Evolutionary conservation across 345 rosid species (phyloP).

Genomic region (Microcos paniculata): DNA sequence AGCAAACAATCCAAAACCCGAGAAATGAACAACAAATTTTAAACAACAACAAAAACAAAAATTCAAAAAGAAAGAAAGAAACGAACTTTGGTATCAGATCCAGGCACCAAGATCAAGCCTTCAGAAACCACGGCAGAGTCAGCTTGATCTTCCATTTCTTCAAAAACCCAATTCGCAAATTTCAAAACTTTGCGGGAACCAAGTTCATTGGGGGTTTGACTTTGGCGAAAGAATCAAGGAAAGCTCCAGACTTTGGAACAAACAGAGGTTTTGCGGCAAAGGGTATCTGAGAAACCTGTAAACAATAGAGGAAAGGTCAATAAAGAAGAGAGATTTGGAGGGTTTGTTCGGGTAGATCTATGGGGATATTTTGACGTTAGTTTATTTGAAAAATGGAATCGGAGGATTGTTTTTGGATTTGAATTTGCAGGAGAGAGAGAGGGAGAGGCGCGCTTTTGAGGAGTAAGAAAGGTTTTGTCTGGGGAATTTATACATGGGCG

Average conservation of each 20-base stretch:
- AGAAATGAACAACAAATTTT: background rate
- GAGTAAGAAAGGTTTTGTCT: background rate
- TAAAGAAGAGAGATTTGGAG: background rate
- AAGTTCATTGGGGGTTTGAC: background rate
- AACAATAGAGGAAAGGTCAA: background rate
- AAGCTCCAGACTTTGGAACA: background rate
- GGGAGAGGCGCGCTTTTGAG: background rate
- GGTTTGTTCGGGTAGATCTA: background rate
- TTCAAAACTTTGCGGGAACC: conserved; percentile 21
- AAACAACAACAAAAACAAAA: background rate
- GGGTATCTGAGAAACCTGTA: background rate
- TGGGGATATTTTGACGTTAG: background rate
- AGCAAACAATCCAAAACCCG: conserved; percentile 3
- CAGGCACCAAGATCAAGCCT: conserved; percentile 20
- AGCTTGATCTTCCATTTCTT: conserved; percentile 37
- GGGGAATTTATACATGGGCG: background rate
- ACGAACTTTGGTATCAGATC: conserved; percentile 39
- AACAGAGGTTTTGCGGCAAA: background rate
- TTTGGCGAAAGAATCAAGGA: background rate
- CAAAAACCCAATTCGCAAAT: conserved; percentile 21
- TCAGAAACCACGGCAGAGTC: conserved; percentile 23
- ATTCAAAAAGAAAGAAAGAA: conserved; percentile 11
- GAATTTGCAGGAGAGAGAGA: background rate
- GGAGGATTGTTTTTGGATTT: background rate
- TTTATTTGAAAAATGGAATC: background rate